Base-by-base conservation (phyloP, 495 filamentous ascomycete species). In the Daldinia childiae region DNA sequence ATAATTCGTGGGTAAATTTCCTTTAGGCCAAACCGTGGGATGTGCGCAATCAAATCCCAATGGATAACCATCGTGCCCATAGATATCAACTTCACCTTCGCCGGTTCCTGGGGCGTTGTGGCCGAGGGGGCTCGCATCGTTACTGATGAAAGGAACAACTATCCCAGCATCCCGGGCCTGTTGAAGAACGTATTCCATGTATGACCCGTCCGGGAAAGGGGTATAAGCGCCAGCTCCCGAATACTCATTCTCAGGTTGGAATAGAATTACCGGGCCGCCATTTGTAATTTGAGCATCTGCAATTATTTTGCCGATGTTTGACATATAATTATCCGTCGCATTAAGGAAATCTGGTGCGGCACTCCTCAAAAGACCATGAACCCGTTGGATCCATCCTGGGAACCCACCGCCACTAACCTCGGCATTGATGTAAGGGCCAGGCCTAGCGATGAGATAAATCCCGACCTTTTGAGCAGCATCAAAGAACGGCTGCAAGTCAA, bases 161-260 rank as follows among this genome's bases (percentile, higher is more conserved):
- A 95, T 86, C 0, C 92, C 90, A 15, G 89, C 90, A 34, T 89
- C 81, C 45, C 88, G 84, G 21, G 86, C 87, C 66, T 91, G 90
- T 39, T 92, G 84, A 51, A 90, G 85, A 21, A 94, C 87, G 69
- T 89, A 88, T 51, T 89, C 82, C 80, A 94, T 90, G 76, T 94
- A 95, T 4, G 79, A 78, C 0, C 81, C 79, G 69, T 93, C 86
- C 0, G 87, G 88, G 83, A 89, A 65, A 30, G 69, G 54, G 1
- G 32, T 27, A 56, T 66, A 66, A 21, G 34, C 34, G 51, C 59
- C 29, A 45, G 60, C 62, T 26, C 75, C 81, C 1, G 84, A 85
- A 74, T 93, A 93, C 69, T 93, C 91, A 68, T 94, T 94, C 74
- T 94, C 92, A 0, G 91, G 90, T 80, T 95, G 92, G 43, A 90